phyloP scores from a whole-genome alignment of 2,329 filamentous ascomycete genomes.

The Fusarium heterosporum region DNA sequence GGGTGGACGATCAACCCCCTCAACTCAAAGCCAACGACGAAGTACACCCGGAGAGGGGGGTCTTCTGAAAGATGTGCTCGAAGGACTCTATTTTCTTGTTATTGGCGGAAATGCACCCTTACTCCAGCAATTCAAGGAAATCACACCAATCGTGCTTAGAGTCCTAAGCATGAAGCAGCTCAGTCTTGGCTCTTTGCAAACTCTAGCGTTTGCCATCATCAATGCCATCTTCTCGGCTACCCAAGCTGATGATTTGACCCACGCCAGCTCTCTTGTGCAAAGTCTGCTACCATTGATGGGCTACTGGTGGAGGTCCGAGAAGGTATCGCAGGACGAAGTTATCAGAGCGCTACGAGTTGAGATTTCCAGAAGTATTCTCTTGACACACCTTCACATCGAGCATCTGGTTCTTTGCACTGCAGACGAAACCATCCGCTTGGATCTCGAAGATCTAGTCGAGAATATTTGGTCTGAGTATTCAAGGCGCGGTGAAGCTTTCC shows the following conservation, averaged over 20 bases:
- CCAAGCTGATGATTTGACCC: slow-evolving; percentile 74
- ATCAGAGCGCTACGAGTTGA: slow-evolving; percentile 77
- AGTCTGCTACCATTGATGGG: slow-evolving; percentile 77
- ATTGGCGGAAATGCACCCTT: slow-evolving; percentile 76
- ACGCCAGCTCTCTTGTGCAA: slow-evolving; percentile 70
- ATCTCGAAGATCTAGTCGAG: slow-evolving; percentile 75
- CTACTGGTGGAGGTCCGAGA: slow-evolving; percentile 81
- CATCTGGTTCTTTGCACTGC: slow-evolving; percentile 61
- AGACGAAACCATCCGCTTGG: slow-evolving; percentile 54
- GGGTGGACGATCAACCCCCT: slow-evolving; percentile 47
- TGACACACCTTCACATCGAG: slow-evolving; percentile 73
- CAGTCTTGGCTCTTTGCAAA: slow-evolving; percentile 73
- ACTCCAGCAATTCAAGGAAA: slow-evolving; percentile 63
- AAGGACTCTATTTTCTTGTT: slow-evolving; percentile 73
- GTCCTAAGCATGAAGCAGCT: slow-evolving; percentile 71
- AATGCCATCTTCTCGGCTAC: slow-evolving; percentile 76
- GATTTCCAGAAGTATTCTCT: slow-evolving; percentile 78
- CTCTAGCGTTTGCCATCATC: slow-evolving; percentile 79
- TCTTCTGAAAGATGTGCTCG: slow-evolving; percentile 58
- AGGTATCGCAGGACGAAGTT: slow-evolving; percentile 68
- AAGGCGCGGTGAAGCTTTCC: slow-evolving; percentile 74
- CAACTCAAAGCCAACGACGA: slow-evolving; percentile 49
- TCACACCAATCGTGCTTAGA: slow-evolving; percentile 68
- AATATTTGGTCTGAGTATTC: slow-evolving; percentile 83
- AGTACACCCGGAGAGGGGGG: slow-evolving; percentile 48